phyloP scores from a whole-genome alignment of 2,329 filamentous ascomycete genomes.

The Exserohilum rostratum region DNA sequence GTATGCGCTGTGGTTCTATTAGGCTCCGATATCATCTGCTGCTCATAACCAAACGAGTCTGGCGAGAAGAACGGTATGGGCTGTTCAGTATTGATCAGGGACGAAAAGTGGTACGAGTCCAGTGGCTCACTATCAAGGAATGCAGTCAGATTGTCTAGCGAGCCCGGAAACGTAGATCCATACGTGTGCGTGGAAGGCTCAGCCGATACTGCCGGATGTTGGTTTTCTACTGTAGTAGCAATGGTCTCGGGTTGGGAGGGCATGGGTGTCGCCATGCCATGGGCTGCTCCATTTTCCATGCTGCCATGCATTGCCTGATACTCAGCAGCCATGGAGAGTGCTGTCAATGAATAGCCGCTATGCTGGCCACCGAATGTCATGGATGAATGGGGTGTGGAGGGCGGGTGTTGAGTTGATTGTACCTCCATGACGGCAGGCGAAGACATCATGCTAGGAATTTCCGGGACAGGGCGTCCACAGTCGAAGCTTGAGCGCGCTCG shows the following conservation, averaged over 20 bases:
- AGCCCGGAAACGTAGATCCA: slow-evolving; percentile 34
- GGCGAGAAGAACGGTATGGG: slow-evolving; percentile 52
- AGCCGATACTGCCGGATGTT: slow-evolving; percentile 10
- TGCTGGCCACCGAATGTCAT: slow-evolving; percentile 26
- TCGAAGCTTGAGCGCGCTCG: slow-evolving; percentile 36
- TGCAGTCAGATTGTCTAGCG: slow-evolving; percentile 47
- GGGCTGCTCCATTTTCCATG: slow-evolving; percentile 21
- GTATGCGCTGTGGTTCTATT: slow-evolving; percentile 6
- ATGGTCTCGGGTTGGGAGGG: slow-evolving; percentile 21
- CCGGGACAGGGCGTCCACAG: slow-evolving; percentile 32
- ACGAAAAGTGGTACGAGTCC: slow-evolving; percentile 49
- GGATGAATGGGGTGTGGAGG: slow-evolving; percentile 22
- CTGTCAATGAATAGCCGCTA: slow-evolving; percentile 46
- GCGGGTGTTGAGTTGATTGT: slow-evolving; percentile 23
- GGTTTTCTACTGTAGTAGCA: slow-evolving; percentile 20
- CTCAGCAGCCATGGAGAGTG: slow-evolving; percentile 51
- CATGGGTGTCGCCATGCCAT: slow-evolving; percentile 17
- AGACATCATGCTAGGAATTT: slow-evolving; percentile 36
- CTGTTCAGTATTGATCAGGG: slow-evolving; percentile 49
- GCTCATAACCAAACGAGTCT: slow-evolving; percentile 43
- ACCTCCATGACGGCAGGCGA: slow-evolving; percentile 28
- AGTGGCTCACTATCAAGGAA: slow-evolving; percentile 49
- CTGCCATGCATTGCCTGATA: slow-evolving; percentile 47
- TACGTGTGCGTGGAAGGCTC: slow-evolving; percentile 14
- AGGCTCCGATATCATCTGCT: slow-evolving; percentile 29